Evolutionary conservation across 2,329 filamentous ascomycete species (phyloP).

Genomic region (Cytospora piceae): DNA sequence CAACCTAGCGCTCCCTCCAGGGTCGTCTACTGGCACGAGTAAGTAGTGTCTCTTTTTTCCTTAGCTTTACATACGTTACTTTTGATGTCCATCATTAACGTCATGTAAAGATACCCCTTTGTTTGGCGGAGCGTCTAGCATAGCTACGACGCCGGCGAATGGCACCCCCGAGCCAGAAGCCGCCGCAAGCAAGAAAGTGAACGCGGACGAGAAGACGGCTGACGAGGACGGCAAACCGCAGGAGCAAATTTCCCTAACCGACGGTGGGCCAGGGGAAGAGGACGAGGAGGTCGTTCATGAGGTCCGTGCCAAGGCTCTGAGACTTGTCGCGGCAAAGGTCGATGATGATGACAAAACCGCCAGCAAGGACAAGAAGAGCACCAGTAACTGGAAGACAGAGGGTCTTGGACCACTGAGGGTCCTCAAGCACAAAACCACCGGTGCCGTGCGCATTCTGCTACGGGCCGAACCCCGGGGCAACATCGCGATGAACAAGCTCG

Average conservation of each 20-base stretch:
- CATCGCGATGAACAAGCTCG: conserved; percentile 70
- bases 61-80: conserved; percentile 28
- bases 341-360: conserved; percentile 46
- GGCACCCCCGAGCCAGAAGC: conserved; percentile 62
- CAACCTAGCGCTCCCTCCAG: conserved; percentile 32
- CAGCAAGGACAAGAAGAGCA: conserved; percentile 50
- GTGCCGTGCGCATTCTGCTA: conserved; percentile 68
- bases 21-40: conserved; percentile 48
- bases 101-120: conserved; percentile 58
- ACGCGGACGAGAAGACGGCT: conserved; percentile 44
- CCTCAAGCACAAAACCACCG: conserved; percentile 72
- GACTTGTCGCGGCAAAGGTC: conserved; percentile 55
- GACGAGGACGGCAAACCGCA: conserved; percentile 64
- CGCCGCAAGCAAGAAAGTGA: conserved; percentile 44
- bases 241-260: conserved; percentile 66
- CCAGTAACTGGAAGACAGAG: conserved; percentile 67
- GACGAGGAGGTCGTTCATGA: conserved; percentile 73
- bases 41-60: conserved; percentile 37
- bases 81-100: conserved; percentile 42
- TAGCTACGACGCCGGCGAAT: conserved; percentile 62
- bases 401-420: conserved; percentile 74
- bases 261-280: conserved; percentile 69
- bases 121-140: conserved; percentile 62
- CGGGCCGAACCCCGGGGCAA: conserved; percentile 77
- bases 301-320: conserved; percentile 70